Percentiles rank a stretch among this genome's conserved stretches.
phyloP scores from a whole-genome alignment of 495 filamentous ascomycete genomes.

The Pseudoneurospora amorphoporcata region DNA sequence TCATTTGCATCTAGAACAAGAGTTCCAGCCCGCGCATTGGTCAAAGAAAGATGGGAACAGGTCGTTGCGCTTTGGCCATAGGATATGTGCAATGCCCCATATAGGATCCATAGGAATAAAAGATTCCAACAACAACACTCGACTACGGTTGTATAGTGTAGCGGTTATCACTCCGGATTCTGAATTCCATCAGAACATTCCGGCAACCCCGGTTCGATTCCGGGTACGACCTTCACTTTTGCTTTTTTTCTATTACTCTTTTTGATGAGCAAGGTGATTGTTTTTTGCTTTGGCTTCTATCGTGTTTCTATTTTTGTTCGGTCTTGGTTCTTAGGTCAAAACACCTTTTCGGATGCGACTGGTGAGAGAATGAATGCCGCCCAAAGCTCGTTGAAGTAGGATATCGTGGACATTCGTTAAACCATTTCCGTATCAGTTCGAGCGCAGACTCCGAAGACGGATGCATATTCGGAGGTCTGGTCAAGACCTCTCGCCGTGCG shows the following conservation, averaged over 20 bases:
- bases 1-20: not conserved
- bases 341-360: not conserved
- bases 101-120: not conserved
- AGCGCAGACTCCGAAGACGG: not conserved
- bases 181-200: not conserved
- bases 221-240: constrained; percentile 8
- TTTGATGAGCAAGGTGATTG: not conserved
- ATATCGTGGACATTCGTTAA: not conserved
- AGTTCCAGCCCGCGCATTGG: not conserved
- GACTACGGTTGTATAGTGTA: not conserved
- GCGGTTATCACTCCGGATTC: not conserved
- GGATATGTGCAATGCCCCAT: not conserved
- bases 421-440: not conserved
- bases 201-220: constrained; percentile 9
- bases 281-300: not conserved
- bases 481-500: not conserved
- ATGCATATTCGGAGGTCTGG: not conserved
- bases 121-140: not conserved
- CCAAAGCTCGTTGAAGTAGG: not conserved
- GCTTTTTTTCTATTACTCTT: not conserved
- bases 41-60: not conserved
- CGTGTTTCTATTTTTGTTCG: not conserved
- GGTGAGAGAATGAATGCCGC: not conserved
- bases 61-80: not conserved
- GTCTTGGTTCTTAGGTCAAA: not conserved